These are phyloP conservation scores for Trichosanthes cucumerina DNA, from an alignment of 306 rosid genomes.

Conservation along the genomic window DNA sequence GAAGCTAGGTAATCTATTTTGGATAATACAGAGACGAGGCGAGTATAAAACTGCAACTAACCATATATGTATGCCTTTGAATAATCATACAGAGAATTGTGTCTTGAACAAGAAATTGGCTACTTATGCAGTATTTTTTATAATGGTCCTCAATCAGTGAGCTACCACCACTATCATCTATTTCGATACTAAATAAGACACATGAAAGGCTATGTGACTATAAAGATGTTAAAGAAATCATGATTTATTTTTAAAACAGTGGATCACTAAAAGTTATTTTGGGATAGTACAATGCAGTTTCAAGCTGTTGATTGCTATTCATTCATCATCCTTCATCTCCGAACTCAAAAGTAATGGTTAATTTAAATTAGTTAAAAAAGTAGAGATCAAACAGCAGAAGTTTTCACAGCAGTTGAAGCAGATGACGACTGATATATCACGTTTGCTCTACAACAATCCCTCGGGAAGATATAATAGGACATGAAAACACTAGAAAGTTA, in stretches of 20 bases:
- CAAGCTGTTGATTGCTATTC: background rate
- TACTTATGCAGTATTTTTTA: background rate
- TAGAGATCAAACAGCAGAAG: background rate
- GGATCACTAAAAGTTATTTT: background rate
- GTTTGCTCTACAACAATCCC: background rate
- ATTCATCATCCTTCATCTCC: background rate
- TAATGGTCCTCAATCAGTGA: background rate
- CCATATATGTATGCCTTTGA: background rate
- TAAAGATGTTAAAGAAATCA: background rate
- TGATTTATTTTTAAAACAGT: background rate
- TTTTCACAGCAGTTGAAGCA: background rate
- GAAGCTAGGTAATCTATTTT: constrained; percentile 14
- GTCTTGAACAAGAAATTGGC: background rate
- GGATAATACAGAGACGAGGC: constrained; percentile 9
- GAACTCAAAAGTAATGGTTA: background rate
- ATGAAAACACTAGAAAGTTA: background rate
- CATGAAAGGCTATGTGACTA: background rate
- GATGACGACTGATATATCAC: background rate
- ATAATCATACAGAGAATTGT: background rate
- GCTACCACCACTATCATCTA: background rate
- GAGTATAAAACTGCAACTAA: background rate
- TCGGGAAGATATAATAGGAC: background rate
- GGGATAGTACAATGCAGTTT: background rate
- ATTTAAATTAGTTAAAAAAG: background rate
- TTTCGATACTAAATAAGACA: background rate